Evolutionary conservation across 139 green algal species (phyloP), one percentile per base, ranked within the genome.

Genomic region (Coccomyxa sp.): DNA sequence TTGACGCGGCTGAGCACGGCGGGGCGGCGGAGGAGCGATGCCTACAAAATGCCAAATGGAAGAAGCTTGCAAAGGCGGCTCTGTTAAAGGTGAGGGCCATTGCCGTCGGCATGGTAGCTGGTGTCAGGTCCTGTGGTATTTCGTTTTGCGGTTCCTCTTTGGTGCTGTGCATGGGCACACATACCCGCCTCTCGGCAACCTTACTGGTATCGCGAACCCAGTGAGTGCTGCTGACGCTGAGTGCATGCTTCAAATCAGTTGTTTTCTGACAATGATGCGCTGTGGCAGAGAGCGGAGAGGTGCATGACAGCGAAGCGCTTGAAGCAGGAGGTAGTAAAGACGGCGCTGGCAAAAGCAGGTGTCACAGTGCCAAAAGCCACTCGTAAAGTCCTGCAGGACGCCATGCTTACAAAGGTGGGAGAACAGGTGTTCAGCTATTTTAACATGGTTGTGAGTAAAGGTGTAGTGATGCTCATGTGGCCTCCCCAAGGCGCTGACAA

Each of bases 31-130:
- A 30, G 79, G n/a, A 59, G 60, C 30, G 0, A 32, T 32, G 60
- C 28, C 59, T 14, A 13, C 32, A 9, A 80, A 76, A n/a, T 51
- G 79, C 91, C 27, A 91, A 91, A 66, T 91, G 88, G 88, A 85
- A 82, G 75, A 91, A 89, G 81, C 76, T 91, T 27, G 85, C 86
- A 10, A 45, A 12, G 13, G 17, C 59, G 67, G 76, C 77, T 31
- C 88, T 91, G 76, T 14, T 51, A 12, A 59, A 85, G 77, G 82
- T 85, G 76, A 67, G 28, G 9, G 66, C 12, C n/a, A 76, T 16
- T 68, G 38, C 7, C 38, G 7, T 51, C 7, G 38, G 38, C 38
- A 51, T 51, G 38, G 7, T 7, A 51, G 38, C 38, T 51, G 38
- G 38, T 51, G 38, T 51, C 38, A 51, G 7, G 38, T 51, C 38